Conservation (phyloP, 192 early-diverging fungal species). For the Diversispora epigaea region DNA sequence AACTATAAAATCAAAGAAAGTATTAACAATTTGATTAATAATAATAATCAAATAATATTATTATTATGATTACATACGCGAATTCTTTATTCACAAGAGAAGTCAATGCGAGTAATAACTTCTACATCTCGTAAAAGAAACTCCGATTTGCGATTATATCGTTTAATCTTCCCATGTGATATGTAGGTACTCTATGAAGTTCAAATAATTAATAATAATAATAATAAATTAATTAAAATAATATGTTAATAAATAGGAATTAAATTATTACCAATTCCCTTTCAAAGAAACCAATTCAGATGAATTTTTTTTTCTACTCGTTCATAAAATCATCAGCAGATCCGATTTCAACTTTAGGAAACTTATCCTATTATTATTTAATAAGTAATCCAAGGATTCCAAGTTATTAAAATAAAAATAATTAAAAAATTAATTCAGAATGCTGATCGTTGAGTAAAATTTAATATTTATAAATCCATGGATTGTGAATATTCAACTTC, state of each 20-base stretch:
- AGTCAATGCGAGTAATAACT: conserved; percentile 66
- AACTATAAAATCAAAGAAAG: conserved; percentile 38
- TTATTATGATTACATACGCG: conserved; percentile 14
- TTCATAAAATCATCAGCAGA: conserved; percentile 84
- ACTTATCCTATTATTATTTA: conserved; percentile 61
- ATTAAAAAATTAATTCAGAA: background rate
- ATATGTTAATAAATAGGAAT: conserved; percentile 9
- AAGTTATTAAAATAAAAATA: too few relatives aligned
- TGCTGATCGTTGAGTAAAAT: too few relatives aligned
- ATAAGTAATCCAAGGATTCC: too few relatives aligned
- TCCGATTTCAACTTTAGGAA: conserved; percentile 71
- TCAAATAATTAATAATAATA: conserved; percentile 83
- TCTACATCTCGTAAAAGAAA: conserved; percentile 83
- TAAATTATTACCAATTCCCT: conserved; percentile 96
- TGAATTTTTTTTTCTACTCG: conserved; percentile 64
- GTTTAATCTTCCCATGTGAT: conserved; percentile 82
- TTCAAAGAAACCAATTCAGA: conserved; percentile 80
- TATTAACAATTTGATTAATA: conserved; percentile 10
- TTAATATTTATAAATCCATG: too few relatives aligned
- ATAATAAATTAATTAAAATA: conserved; percentile 2
- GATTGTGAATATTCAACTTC: too few relatives aligned
- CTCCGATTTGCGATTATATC: conserved; percentile 84
- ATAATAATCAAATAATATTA: background rate
- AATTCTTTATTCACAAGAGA: conserved; percentile 26
- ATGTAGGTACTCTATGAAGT: conserved; percentile 97